Evolutionary conservation across 2,329 filamentous ascomycete species (phyloP).

Genomic region (Mycosphaerella sp.): DNA sequence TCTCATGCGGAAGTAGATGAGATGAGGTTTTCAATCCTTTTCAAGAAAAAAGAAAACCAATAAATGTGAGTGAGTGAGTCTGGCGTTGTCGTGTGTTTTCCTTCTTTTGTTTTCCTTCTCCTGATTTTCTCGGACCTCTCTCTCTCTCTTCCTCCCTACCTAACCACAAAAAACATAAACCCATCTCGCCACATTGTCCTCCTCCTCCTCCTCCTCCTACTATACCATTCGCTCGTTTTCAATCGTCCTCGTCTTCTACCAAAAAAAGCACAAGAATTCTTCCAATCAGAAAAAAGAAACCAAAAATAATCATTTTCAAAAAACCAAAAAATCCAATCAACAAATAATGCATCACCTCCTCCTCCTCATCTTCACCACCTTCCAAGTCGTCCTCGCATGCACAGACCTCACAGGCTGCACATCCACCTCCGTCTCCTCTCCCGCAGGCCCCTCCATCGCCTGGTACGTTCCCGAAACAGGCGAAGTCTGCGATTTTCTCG

Average conservation of each 20-base stretch:
- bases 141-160: too few species aligned
- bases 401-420: slow-evolving; percentile 43
- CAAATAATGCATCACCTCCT: slow-evolving; percentile 23
- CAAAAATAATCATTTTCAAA: not conserved
- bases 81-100: not conserved
- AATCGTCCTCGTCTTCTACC: too few species aligned
- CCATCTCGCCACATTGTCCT: too few species aligned
- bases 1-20: not conserved
- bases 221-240: too few species aligned
- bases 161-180: too few species aligned
- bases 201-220: too few species aligned
- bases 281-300: not conserved
- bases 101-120: too few species aligned
- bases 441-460: slow-evolving; percentile 44
- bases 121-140: too few species aligned
- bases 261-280: too few species aligned
- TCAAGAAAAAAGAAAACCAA: too few species aligned
- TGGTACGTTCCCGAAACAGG: slow-evolving; percentile 59
- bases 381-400: slow-evolving; percentile 31
- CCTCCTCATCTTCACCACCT: slow-evolving; percentile 24
- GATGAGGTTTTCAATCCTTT: not conserved
- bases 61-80: not conserved
- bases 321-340: not conserved
- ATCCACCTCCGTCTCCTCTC: slow-evolving; percentile 32
- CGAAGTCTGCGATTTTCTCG: slow-evolving; percentile 57